phyloP scores from a whole-genome alignment of 2,329 filamentous ascomycete genomes.

The Trichophyton benhamiae region DNA sequence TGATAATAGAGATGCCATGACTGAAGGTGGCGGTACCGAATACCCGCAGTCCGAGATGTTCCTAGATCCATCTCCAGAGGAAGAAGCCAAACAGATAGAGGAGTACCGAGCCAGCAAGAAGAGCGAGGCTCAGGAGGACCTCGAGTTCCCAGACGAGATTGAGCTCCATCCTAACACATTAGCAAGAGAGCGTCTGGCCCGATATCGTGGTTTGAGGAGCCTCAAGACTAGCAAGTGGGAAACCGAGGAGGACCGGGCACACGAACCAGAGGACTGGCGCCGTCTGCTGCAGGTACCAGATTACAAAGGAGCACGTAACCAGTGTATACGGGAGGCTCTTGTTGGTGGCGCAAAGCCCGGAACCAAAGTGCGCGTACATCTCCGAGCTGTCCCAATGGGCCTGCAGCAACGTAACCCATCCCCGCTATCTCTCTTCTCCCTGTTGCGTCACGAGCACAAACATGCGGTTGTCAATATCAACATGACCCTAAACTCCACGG shows the following conservation, averaged over 20 bases:
- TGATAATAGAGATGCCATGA: conserved; percentile 44
- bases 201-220: conserved; percentile 87
- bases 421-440: conserved; percentile 67
- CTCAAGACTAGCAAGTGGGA: conserved; percentile 80
- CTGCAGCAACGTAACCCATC: conserved; percentile 41
- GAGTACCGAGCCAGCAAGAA: conserved; percentile 68
- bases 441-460: conserved; percentile 92
- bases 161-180: conserved; percentile 80
- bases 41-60: conserved; percentile 93
- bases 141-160: conserved; percentile 94
- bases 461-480: conserved; percentile 80
- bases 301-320: conserved; percentile 71
- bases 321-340: conserved; percentile 66
- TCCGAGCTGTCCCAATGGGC: conserved; percentile 47
- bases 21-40: conserved; percentile 70
- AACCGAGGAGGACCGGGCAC: conserved; percentile 69
- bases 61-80: conserved; percentile 62
- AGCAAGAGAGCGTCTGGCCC: conserved; percentile 69
- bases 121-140: conserved; percentile 74
- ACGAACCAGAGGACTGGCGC: conserved; percentile 83
- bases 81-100: conserved; percentile 70
- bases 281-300: conserved; percentile 77
- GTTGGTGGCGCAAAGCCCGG: conserved; percentile 79
- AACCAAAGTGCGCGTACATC: conserved; percentile 67
- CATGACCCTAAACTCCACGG: conserved; percentile 69